Base-by-base conservation (phyloP, 768 basidiomycete genomes). In the Mycena capillaripes region DNA sequence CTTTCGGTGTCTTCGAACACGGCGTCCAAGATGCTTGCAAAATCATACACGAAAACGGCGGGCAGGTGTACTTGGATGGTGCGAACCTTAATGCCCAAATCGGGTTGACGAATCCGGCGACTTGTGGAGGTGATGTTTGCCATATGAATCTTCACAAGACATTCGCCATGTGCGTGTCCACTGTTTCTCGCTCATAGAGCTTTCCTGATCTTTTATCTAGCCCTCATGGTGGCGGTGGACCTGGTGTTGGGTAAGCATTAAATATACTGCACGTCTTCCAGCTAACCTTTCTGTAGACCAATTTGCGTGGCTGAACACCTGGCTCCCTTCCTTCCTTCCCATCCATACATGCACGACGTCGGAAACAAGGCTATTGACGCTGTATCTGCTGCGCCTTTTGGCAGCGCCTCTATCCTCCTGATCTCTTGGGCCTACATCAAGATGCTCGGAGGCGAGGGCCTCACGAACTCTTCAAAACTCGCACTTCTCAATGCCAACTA, bases 391-490 rank as follows among this genome's bases (percentile, higher is more conserved):
- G 96, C 94, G 2, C 98, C 97, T 0, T 99, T 91, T 79, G 97
- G 98, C 53, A 97, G 96, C 75, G 95, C 98, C 3, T 97, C 96
- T 9, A 97, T 99, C 77, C 92, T 95, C 56, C 88, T 97, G 71
- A 98, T 99, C 77, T 98, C 97, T 0, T 99, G 97, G 97, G 97
- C 98, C 16, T 99, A 98, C 82, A 95, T 98, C 88, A 97, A 95
- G 85, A 99, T 99, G 98, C 90, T 99, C n/a, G 98, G 98, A 30
- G 97, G 97, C 10, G 85, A 90, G 66, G 98, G 98, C 9, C 89
- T 99, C 30, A 89, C 91, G 27, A 89, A 96, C 70, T 92, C 96
- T 0, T 94, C 97, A 3, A 94, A 93, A 76, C 84, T 95, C 34
- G 96, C 98, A 1, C 88, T 99, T 34, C 89, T 99, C 50, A 98